phyloP scores from a whole-genome alignment of 2,329 filamentous ascomycete genomes.

The Furcasterigmium sp. region DNA sequence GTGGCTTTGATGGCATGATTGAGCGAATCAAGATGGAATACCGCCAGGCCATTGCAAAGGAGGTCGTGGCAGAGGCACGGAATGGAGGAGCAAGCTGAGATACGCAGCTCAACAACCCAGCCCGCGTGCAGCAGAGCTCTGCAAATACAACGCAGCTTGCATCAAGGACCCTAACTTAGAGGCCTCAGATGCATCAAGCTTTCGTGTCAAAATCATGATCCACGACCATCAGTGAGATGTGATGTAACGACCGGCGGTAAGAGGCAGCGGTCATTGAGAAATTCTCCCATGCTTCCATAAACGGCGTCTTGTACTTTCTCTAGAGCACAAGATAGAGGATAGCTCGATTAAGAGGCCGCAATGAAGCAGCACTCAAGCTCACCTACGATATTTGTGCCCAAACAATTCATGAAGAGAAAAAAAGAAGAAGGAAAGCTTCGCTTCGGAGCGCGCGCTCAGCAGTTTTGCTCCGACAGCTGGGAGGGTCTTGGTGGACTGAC shows the following conservation, averaged over 20 bases:
- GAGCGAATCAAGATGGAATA: neutral
- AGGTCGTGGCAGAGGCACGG: neutral
- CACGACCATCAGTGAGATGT: no score
- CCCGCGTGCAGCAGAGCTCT: neutral
- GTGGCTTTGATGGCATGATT: neutral
- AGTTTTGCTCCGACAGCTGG: conserved; percentile 1
- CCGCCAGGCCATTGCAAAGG: neutral
- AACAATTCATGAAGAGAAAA: conserved; percentile 50
- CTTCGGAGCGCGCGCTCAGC: conserved; percentile 1
- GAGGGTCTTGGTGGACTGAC: neutral
- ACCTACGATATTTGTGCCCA: conserved; percentile 69
- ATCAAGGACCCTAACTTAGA: no score
- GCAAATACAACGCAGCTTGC: neutral
- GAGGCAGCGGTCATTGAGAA: conserved; percentile 59
- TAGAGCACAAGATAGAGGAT: conserved; percentile 70
- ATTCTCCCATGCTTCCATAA: conserved; percentile 69
- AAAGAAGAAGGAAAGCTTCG: conserved; percentile 30
- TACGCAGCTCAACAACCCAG: neutral
- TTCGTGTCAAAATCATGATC: no score
- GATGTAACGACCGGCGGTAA: conserved; percentile 72
- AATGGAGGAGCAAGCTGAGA: neutral
- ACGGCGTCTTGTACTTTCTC: conserved; percentile 52
- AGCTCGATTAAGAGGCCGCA: conserved; percentile 51
- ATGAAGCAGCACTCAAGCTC: conserved; percentile 47
- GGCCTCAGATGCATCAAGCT: no score